Percentiles rank a stretch among this genome's conserved stretches.
phyloP scores from a whole-genome alignment of 441 rosid genomes.

The Euphorbia schlechtendalii region DNA sequence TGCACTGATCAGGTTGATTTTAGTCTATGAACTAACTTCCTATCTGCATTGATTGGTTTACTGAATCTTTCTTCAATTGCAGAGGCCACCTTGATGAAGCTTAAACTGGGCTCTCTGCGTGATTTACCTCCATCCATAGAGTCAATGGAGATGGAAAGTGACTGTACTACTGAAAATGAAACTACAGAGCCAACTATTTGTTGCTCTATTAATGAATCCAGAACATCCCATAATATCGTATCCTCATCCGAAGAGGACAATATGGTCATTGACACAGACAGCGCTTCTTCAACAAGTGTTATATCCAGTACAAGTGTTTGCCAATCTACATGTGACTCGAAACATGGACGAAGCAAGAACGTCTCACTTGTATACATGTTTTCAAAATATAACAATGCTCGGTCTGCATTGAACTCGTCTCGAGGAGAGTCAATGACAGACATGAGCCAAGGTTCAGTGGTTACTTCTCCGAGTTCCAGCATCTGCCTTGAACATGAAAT shows the following conservation, averaged over 20 bases:
- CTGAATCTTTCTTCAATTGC: slow-evolving; percentile 14
- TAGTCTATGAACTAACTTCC: background rate
- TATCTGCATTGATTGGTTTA: background rate
- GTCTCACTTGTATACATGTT: slow-evolving; percentile 43
- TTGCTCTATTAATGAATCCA: slow-evolving; percentile 13
- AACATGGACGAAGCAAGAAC: slow-evolving; percentile 21
- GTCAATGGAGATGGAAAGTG: slow-evolving; percentile 20
- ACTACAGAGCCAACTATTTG: slow-evolving; percentile 6
- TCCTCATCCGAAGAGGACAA: slow-evolving; percentile 13
- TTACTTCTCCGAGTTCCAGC: slow-evolving; percentile 9
- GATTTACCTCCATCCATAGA: slow-evolving; percentile 16
- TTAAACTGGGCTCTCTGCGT: slow-evolving; percentile 55
- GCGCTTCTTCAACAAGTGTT: slow-evolving; percentile 18
- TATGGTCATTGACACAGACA: slow-evolving; percentile 26
- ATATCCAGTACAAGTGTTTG: slow-evolving; percentile 16
- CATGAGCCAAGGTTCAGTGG: slow-evolving; percentile 11
- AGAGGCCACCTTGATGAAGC: slow-evolving; percentile 76
- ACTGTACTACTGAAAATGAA: slow-evolving; percentile 11
- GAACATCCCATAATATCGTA: background rate
- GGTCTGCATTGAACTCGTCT: slow-evolving; percentile 16
- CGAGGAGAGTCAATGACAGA: slow-evolving; percentile 12
- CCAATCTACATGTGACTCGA: slow-evolving; percentile 14
- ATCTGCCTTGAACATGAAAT: slow-evolving; percentile 18
- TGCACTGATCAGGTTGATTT: background rate
- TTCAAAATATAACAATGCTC: slow-evolving; percentile 41